Base-by-base conservation (phyloP, 2,329 filamentous ascomycete genomes). In the Aspergillus ibericus region DNA sequence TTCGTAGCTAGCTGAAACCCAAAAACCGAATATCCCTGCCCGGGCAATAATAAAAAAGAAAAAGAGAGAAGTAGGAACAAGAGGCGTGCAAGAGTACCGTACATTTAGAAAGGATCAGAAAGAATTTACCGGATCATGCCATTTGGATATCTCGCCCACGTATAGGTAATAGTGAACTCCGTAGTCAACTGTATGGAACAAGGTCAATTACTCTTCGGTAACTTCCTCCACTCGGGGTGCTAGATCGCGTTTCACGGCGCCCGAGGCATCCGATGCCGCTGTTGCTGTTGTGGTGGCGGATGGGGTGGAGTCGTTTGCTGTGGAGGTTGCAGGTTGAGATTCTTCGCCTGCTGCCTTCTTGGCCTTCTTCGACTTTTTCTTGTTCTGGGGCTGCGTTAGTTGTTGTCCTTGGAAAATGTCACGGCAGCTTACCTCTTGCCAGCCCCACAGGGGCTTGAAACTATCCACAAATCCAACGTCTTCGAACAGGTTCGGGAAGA, bases 401-500 rank as follows among this genome's bases (percentile, higher is more conserved):
- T 53, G 35, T 29, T 15, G 27, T 13, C 9, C 38, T 27, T 25
- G 12, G 4, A 4, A 34, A 9, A 7, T 12, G 8, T 15, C 7
- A 27, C 13, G 8, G 55, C 85, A 76, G 10, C 44, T 48, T 73
- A 96, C 92, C 85, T 96, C 93, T 76, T 99, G 95, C 95, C 95
- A 99, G 60, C 92, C 95, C 93, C 95, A 99, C 5, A 96, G 79
- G 18, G 95, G 95, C 72, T 89, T 89, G 84, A 99, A 99, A 70
- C 91, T 96, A 74, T 99, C 95, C 77, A 99, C 89, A 80, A 99
- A 98, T 7, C 93, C 96, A 27, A 99, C 95, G 73, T 99, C 95
- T 75, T 99, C 95, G 81, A 97, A 99, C 18, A 99, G 80, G 73
- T 99, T 99, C 50, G 95, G 95, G 79, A 93, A 99, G 46, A 99